Percentiles rank a stretch among this genome's conserved stretches.
Evolutionary conservation across 768 basidiomycete species (phyloP).

Genomic region (Suillus decipiens): DNA sequence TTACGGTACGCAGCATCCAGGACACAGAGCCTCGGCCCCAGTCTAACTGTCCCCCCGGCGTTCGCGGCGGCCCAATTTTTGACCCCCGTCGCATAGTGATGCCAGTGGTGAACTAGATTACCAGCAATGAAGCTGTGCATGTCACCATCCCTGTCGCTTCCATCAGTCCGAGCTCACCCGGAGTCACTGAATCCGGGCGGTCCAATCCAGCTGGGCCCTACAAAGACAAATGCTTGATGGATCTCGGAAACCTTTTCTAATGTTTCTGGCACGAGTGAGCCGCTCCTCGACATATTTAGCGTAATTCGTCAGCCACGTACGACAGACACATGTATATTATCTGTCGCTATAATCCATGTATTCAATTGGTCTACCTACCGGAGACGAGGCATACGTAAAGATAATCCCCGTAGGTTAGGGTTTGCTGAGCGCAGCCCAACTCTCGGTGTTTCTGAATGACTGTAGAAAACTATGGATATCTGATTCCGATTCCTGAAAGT

Average conservation of each 20-base stretch:
- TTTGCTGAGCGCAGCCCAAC: background rate
- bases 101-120: constrained; percentile 37
- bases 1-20: constrained; percentile 23
- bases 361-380: background rate
- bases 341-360: background rate
- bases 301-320: no score
- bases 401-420: background rate
- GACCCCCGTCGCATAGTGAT: constrained; percentile 34
- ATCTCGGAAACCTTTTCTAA: no score
- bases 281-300: no score
- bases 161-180: constrained; percentile 14
- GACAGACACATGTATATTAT: no score
- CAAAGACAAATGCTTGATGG: constrained; percentile 25
- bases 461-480: background rate
- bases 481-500: background rate
- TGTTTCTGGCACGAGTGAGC: no score
- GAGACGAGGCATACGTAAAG: background rate
- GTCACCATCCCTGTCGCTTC: constrained; percentile 25
- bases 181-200: no score
- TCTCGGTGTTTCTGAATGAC: background rate
- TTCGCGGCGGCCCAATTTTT: no score
- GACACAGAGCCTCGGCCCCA: constrained; percentile 30
- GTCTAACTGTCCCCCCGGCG: no score
- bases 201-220: constrained; percentile 20
- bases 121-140: constrained; percentile 28